Percentiles rank a stretch among this genome's conserved stretches.
phyloP scores from a whole-genome alignment of 2,329 filamentous ascomycete genomes.

The Colletotrichum tabaci region DNA sequence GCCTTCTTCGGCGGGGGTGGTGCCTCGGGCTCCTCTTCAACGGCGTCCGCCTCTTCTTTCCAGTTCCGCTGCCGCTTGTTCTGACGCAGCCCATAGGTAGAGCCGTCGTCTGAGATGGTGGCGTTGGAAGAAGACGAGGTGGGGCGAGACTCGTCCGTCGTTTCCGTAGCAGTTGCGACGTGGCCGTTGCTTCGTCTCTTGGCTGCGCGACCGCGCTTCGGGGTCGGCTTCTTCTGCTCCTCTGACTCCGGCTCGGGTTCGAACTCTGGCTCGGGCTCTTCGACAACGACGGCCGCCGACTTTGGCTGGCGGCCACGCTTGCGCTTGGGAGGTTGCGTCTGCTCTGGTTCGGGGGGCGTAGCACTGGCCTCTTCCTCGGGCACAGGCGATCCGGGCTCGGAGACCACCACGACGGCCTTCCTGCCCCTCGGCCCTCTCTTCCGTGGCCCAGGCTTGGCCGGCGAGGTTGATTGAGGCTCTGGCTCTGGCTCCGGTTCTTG shows the following conservation, averaged over 20 bases:
- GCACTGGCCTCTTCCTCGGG: constrained; percentile 35
- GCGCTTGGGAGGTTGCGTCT: constrained; percentile 33
- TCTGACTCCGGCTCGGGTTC: constrained; percentile 19
- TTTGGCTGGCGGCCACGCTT: constrained; percentile 42
- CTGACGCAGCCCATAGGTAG: constrained; percentile 40
- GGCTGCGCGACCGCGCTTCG: constrained; percentile 38
- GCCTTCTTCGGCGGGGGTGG: constrained; percentile 53
- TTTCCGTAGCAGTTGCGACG: constrained; percentile 24
- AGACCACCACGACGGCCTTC: constrained; percentile 27
- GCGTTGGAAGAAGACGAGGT: constrained; percentile 68
- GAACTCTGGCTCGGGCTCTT: constrained; percentile 19
- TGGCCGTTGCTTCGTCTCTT: constrained; percentile 39
- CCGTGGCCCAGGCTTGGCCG: constrained; percentile 28
- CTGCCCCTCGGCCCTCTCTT: constrained; percentile 39
- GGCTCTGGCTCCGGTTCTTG: constrained; percentile 26
- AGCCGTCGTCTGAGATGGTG: constrained; percentile 50
- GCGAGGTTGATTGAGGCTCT: constrained; percentile 26
- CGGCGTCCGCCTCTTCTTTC: constrained; percentile 63
- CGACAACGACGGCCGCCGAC: constrained; percentile 17
- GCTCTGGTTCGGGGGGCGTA: constrained; percentile 34
- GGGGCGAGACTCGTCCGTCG: constrained; percentile 65
- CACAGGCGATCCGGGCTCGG: constrained; percentile 37
- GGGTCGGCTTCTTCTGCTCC: constrained; percentile 19
- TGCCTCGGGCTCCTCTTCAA: constrained; percentile 53
- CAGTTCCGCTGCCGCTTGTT: constrained; percentile 68